Base-by-base conservation (phyloP, 257 asterid genomes). In the Osmanthus fragrans region DNA sequence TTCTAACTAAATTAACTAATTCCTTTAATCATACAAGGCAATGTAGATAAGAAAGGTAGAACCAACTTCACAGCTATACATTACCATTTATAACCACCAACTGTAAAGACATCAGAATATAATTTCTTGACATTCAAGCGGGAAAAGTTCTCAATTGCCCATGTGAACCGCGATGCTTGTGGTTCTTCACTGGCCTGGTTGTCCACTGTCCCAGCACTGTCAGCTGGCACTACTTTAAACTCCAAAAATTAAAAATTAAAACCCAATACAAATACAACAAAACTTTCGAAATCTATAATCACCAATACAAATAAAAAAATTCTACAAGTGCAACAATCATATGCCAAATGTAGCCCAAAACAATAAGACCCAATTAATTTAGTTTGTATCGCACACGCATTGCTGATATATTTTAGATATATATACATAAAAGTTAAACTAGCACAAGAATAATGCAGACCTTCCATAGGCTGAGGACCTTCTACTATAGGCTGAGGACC, bases 381-480 rank as follows among this genome's bases (percentile, higher is more conserved):
- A 56, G 80, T 45, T 30, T 79, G 71, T 68, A 34, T 34, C 77
- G 36, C 4, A 67, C 37, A 65, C 66, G 75, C 73, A 67, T 73
- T 71, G 77, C 75, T 64, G 74, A 33, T 56, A 18, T 73, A 21
- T 56, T 33, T 29, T 29, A 64, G 39, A 19, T 65, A 79, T 11
- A 37, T 21, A 68, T 25, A 63, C 65, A 67, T 51, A 32, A 54
- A 15, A 66, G 77, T 68, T 66, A 12, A 54, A 76, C 83, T 69
- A 71, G 71, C 68, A 49, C 49, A 71, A 34, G 63, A 74, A 65
- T 76, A 69, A 11, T 79, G 49, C 68, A 69, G 84, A 90, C 98
- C 97, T 93, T 93, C 97, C 97, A 91, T 89, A 1, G 97, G 97
- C 90, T 84, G 97, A 37, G 98, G 96, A 21, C 97, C 97, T 89